Percentiles rank a stretch among this genome's conserved stretches.
Conservation (phyloP, 1,284 basidiomycete genomes). For the Volvariella surrecta region DNA sequence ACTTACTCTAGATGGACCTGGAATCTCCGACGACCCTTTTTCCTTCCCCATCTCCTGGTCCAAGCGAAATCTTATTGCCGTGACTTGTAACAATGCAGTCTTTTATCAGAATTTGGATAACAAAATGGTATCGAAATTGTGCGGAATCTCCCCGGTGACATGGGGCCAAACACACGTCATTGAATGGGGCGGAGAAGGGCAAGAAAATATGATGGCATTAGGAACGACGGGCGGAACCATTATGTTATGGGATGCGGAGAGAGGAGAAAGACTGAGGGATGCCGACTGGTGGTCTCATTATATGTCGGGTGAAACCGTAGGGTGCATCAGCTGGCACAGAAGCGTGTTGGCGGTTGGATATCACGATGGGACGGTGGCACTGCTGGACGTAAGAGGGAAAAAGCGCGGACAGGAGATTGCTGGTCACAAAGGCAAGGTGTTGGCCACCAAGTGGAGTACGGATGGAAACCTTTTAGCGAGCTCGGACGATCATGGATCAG, state of each 20-base stretch:
- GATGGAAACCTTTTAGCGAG: conserved; percentile 26
- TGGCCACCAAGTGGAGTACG: conserved; percentile 25
- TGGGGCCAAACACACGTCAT: conserved; percentile 19
- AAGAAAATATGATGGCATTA: conserved; percentile 22
- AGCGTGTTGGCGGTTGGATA: conserved; percentile 14
- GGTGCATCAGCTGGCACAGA: conserved; percentile 14
- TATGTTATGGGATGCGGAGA: conserved; percentile 24
- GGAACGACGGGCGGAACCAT: conserved; percentile 23
- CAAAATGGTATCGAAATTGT: conserved; percentile 22
- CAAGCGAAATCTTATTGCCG: conserved; percentile 25
- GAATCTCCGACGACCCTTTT: conserved; percentile 21
- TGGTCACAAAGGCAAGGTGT: conserved; percentile 21
- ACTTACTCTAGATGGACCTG: conserved; percentile 28
- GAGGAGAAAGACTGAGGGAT: conserved; percentile 11
- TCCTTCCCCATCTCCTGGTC: conserved; percentile 30
- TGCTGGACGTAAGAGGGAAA: conserved; percentile 23
- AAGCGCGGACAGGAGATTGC: conserved; percentile 12
- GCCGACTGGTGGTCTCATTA: conserved; percentile 10
- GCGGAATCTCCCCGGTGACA: conserved; percentile 10
- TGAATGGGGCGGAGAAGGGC: conserved; percentile 24
- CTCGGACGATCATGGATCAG: conserved; percentile 24
- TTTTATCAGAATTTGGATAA: conserved; percentile 29
- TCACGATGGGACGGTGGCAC: conserved; percentile 19
- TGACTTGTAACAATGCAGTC: conserved; percentile 25
- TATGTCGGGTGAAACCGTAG: conserved; percentile 10